Evolutionary conservation across 495 filamentous ascomycete genomes (phyloP).

Genomic region (Penicillium tannophilum): DNA sequence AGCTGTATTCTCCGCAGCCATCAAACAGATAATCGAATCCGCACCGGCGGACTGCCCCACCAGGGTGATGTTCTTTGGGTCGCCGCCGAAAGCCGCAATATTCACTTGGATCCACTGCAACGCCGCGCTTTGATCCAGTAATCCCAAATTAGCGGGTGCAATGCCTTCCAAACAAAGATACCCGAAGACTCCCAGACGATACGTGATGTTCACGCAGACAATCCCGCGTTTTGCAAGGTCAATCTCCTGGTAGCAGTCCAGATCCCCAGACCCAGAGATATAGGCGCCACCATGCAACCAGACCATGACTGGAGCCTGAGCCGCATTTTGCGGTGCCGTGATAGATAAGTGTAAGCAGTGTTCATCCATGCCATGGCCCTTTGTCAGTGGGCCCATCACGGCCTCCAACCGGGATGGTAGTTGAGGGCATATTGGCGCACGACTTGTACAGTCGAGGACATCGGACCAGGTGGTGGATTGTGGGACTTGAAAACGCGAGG

Average conservation of each 20-base stretch:
- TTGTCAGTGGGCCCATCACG: neutral
- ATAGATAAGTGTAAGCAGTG: slow-evolving; percentile 13
- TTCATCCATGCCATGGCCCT: slow-evolving; percentile 5
- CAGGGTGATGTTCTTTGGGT: slow-evolving; percentile 45
- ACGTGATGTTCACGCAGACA: slow-evolving; percentile 14
- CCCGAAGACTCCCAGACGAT: slow-evolving; percentile 18
- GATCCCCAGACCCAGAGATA: slow-evolving; percentile 15
- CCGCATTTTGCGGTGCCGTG: slow-evolving; percentile 9
- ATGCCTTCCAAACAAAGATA: slow-evolving; percentile 46
- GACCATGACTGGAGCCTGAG: slow-evolving; percentile 14
- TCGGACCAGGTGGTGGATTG: slow-evolving; percentile 6
- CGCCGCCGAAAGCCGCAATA: slow-evolving; percentile 49
- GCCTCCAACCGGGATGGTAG: neutral
- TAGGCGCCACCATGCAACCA: slow-evolving; percentile 19
- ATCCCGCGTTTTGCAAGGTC: slow-evolving; percentile 11
- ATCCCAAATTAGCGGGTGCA: slow-evolving; percentile 23
- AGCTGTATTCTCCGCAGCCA: neutral
- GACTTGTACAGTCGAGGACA: neutral
- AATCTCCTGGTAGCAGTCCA: slow-evolving; percentile 14
- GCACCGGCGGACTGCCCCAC: slow-evolving; percentile 52
- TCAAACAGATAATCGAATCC: slow-evolving; percentile 13
- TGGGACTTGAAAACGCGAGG: slow-evolving; percentile 13
- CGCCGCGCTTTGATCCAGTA: slow-evolving; percentile 43
- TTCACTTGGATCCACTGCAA: slow-evolving; percentile 52
- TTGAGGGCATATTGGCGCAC: neutral